Base-by-base conservation (phyloP, 2,329 filamentous ascomycete genomes). In the Cladophialophora exuberans region DNA sequence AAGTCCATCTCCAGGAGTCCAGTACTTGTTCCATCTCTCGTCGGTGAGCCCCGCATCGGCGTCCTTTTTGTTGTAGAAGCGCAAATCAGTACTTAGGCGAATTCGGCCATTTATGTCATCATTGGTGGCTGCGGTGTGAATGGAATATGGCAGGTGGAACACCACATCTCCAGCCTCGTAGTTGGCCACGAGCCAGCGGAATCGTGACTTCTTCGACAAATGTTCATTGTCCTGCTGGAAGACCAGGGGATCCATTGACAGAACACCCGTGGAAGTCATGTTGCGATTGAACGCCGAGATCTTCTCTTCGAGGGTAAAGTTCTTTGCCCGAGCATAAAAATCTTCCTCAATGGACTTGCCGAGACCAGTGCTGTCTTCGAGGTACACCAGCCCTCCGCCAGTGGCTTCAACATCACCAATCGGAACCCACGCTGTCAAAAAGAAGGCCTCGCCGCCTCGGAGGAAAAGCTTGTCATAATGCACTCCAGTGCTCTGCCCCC, bases 401-500 rank as follows among this genome's bases (percentile, higher is more conserved):
- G 66, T 64, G 3, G 65, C 46, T 0, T 57, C 54, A 25, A 66
- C 65, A 48, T 76, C 70, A 33, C 74, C 74, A 17, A 77, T 74
- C 6, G 68, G 67, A 1, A 71, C 68, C 69, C 68, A 70, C 3
- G 66, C 67, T 7, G 66, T 70, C 3, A 70, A 53, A 43, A 68
- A 68, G 23, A 64, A 65, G 4, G 68, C 67, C 18, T 71, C 66
- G 4, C 73, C 72, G 13, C 63, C 69, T 13, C 73, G 66, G 4
- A 76, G 66, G 56, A 76, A 76, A 33, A 73, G 62, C 38, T 72
- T 67, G 54, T 76, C 73, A 59, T 76, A 75, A 57, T 76, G 73
- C 2, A 75, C 68, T 2, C 71, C 72, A 1, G 72, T 75, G 35
- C 67, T 67, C 11, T 67, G 48, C 5, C 70, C 70, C 17, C 66